These are phyloP conservation scores for Axilococcus clingmanii DNA, from an alignment of 139 green algal species.

Conservation along the genomic window DNA sequence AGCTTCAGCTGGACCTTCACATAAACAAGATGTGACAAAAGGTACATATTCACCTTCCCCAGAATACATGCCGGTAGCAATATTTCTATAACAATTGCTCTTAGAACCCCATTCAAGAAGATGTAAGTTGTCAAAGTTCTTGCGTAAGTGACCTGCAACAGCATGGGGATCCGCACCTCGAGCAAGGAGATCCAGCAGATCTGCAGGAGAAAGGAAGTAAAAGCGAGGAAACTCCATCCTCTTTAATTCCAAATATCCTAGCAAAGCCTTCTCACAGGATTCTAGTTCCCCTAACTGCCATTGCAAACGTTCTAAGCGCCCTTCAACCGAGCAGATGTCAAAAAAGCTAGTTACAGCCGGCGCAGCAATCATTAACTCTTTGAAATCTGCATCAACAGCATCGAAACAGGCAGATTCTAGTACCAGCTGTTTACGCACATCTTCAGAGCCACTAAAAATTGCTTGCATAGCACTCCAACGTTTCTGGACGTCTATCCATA, in stretches of 20 bases:
- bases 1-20: constrained; percentile 72
- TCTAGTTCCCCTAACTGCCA: constrained; percentile 78
- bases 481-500: constrained; percentile 79
- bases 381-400: constrained; percentile 68
- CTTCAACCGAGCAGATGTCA: constrained; percentile 80
- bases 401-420: constrained; percentile 84
- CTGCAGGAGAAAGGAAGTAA: constrained; percentile 85
- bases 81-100: constrained; percentile 58
- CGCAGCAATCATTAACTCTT: constrained; percentile 66
- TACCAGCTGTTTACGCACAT: constrained; percentile 87
- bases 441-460: constrained; percentile 79
- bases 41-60: constrained; percentile 77
- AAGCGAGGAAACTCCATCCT: constrained; percentile 84
- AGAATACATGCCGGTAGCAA: constrained; percentile 73
- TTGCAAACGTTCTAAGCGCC: constrained; percentile 78
- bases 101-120: constrained; percentile 71
- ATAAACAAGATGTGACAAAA: constrained; percentile 60
- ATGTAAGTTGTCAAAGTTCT: constrained; percentile 87
- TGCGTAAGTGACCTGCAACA: constrained; percentile 78
- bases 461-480: constrained; percentile 85
- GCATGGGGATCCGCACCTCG: constrained; percentile 76
- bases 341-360: constrained; percentile 71
- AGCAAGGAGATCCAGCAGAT: constrained; percentile 87
- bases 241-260: constrained; percentile 91
- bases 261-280: constrained; percentile 56